These are phyloP conservation scores for Trichoderma virens DNA, from an alignment of 495 filamentous ascomycete species.

Conservation along the genomic window DNA sequence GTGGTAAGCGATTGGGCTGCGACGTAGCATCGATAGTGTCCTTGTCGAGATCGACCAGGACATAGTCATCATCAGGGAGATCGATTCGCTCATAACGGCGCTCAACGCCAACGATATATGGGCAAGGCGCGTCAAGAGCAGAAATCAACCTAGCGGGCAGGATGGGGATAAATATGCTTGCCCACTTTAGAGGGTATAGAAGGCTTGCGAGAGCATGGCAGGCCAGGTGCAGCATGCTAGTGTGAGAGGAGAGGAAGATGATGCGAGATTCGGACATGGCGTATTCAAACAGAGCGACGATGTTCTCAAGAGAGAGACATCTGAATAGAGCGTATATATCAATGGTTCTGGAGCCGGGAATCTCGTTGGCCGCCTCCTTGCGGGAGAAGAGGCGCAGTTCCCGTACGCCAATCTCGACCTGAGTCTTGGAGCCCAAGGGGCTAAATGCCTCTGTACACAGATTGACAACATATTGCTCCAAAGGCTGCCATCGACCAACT, in stretches of 20 bases:
- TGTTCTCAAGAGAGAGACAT: conserved; percentile 79
- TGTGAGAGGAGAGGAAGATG: conserved; percentile 91
- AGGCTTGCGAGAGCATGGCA: conserved; percentile 75
- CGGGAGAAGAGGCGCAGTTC: conserved; percentile 88
- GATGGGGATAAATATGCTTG: conserved; percentile 87
- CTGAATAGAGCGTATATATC: conserved; percentile 93
- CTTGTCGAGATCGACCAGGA: conserved; percentile 86
- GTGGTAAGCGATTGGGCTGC: conserved; percentile 66
- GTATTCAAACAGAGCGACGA: conserved; percentile 88
- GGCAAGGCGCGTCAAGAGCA: conserved; percentile 88
- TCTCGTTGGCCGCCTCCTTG: conserved; percentile 88
- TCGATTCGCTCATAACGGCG: conserved; percentile 86
- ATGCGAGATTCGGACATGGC: conserved; percentile 90
- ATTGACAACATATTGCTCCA: conserved; percentile 96
- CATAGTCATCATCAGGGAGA: conserved; percentile 93
- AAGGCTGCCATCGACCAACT: conserved; percentile 91
- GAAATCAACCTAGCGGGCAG: conserved; percentile 81
- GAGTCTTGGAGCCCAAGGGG: conserved; percentile 86
- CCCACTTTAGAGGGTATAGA: conserved; percentile 86
- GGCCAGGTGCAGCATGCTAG: conserved; percentile 90
- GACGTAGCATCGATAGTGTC: conserved; percentile 77
- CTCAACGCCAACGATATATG: conserved; percentile 95
- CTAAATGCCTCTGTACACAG: conserved; percentile 91
- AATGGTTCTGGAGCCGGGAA: conserved; percentile 84
- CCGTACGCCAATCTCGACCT: conserved; percentile 85